Evolutionary conservation across 2,329 filamentous ascomycete species (phyloP).

Genomic region (Aspergillus intermedius): DNA sequence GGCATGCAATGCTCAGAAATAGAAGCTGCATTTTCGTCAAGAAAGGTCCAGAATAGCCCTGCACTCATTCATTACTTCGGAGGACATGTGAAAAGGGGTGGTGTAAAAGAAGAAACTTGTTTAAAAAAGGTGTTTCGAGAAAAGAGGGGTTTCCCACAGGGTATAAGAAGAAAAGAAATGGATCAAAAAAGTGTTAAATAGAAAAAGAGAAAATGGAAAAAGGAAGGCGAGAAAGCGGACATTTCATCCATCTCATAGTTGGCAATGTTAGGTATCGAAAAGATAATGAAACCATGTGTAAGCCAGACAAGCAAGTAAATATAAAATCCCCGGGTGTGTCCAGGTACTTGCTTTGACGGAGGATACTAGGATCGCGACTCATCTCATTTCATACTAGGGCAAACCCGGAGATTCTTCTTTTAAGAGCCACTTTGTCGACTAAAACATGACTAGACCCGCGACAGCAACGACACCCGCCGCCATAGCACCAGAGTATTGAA

Average conservation of each 20-base stretch:
- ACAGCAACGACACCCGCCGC: conserved; percentile 25
- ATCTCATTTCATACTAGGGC: too few species aligned
- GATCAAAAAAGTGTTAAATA: conserved; percentile 5
- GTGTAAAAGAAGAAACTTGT: neutral
- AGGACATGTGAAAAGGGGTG: neutral
- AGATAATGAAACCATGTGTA: too few species aligned
- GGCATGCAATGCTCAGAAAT: neutral
- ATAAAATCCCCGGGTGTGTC: neutral
- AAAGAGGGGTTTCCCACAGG: neutral
- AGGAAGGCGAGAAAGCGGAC: neutral
- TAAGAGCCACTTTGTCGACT: conserved; percentile 3
- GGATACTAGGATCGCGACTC: too few species aligned
- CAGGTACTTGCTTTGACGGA: too few species aligned
- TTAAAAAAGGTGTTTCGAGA: conserved; percentile 8
- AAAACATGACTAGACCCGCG: conserved; percentile 30
- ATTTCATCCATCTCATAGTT: neutral
- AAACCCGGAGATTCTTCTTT: too few species aligned
- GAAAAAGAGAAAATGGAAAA: neutral
- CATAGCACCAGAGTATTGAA: conserved; percentile 20
- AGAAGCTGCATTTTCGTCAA: neutral
- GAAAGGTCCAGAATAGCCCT: conserved; percentile 2
- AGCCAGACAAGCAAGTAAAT: neutral
- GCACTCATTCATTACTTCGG: conserved; percentile 5
- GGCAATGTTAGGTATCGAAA: neutral
- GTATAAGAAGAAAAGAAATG: conserved; percentile 6